Evolutionary conservation across 2,329 filamentous ascomycete species (phyloP).

Genomic region (Samsoniella hepiali): DNA sequence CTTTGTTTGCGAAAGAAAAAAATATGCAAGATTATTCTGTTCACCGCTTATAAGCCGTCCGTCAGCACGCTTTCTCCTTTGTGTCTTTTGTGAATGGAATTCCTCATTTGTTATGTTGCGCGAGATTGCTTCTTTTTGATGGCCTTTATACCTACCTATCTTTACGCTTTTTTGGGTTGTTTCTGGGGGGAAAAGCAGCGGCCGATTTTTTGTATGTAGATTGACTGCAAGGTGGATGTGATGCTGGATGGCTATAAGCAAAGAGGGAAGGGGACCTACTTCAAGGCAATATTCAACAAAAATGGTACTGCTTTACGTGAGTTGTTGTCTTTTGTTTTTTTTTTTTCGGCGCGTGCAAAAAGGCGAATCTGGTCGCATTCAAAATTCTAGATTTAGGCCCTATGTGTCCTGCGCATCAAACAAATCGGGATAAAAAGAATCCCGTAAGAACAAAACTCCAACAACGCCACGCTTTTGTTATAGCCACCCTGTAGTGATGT

Average conservation of each 20-base stretch:
- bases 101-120: background rate
- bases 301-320: background rate
- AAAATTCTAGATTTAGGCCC: slow-evolving; percentile 5
- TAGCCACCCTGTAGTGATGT: background rate
- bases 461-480: slow-evolving; percentile 4
- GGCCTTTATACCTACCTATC: background rate
- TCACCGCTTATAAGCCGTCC: background rate
- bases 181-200: background rate
- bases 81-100: background rate
- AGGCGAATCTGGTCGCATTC: background rate
- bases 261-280: too few relatives aligned
- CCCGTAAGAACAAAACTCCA: background rate
- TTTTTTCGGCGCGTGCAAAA: background rate
- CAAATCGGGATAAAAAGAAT: background rate
- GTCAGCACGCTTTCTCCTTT: background rate
- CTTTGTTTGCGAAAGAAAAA: background rate
- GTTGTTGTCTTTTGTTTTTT: background rate
- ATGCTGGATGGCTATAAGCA: too few relatives aligned
- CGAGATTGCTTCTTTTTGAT: background rate
- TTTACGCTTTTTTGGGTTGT: background rate
- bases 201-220: background rate
- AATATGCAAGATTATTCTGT: slow-evolving; percentile 2
- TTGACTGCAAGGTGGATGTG: background rate
- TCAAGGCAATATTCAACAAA: background rate
- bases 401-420: background rate